Evolutionary conservation across 1,284 basidiomycete species (phyloP), one percentile per base, ranked within the genome.

Genomic region (Leccinum insolens): DNA sequence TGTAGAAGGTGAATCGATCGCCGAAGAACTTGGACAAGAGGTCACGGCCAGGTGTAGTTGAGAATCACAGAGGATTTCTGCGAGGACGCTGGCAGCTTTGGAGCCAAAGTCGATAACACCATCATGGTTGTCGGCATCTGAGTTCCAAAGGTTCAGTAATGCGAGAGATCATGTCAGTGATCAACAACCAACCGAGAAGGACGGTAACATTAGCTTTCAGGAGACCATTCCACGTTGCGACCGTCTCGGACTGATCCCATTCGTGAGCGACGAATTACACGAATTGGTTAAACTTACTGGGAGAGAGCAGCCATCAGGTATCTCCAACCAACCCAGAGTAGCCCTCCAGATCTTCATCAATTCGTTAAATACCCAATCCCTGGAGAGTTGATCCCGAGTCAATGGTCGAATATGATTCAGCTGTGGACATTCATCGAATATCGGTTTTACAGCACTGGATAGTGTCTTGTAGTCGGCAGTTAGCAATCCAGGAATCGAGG

Each of bases 301-400:
- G 5, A 83, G 73, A 31, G 76, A 72, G 9, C 68, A 74, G 12
- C 81, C 77, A 59, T 79, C 79, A 65, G 76, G 72, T 66, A 86
- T 77, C 70, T 82, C 80, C 58, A 88, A 74, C 70, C 76, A 80
- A 31, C 76, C 75, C 34, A 89, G 69, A 3, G 82, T 83, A 46
- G 81, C 82, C 69, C 79, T 85, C 91, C 90, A 93, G 4, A 88
- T 76, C 11, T 81, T 80, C 44, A 89, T 75, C 49, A 91, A 69
- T 5, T 82, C 82, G 3, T 83, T 77, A 74, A 89, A 87, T 17
- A 89, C 82, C 80, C 84, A 86, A 7, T 82, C 78, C 65, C 78
- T 78, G n/a, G 82, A 76, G 41, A 92, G 75, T 72, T 92, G 89
- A 17, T 88, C 85, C 59, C 79, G 76, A 7, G 82, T 85, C 70